phyloP scores from a whole-genome alignment of 768 basidiomycete species.

The Clitopilus hobsonii region DNA sequence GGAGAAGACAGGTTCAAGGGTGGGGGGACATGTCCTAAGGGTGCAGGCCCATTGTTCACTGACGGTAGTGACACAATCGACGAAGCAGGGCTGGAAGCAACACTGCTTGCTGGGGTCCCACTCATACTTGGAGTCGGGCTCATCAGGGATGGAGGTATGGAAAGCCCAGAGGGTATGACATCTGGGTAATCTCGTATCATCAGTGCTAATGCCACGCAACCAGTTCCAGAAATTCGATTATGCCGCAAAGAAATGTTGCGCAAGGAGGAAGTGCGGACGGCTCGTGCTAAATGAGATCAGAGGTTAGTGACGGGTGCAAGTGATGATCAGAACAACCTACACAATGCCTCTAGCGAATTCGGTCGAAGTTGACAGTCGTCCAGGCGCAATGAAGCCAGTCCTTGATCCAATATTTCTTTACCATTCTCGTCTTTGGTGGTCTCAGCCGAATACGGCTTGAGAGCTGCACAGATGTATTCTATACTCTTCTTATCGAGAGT shows the following conservation, averaged over 20 bases:
- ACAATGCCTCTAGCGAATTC: conserved; percentile 71
- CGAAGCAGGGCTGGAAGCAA: conserved; percentile 31
- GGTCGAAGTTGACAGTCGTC: conserved; percentile 83
- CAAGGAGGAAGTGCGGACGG: conserved; percentile 77
- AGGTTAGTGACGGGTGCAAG: not conserved
- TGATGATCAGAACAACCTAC: conserved; percentile 38
- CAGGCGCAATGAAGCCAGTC: conserved; percentile 74
- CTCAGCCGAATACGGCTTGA: conserved; percentile 26
- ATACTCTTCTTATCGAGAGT: conserved; percentile 77
- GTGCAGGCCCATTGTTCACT: not conserved
- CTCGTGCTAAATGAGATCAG: conserved; percentile 50
- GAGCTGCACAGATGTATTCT: conserved; percentile 73
- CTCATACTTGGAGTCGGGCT: conserved; percentile 7
- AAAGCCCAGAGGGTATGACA: conserved; percentile 38
- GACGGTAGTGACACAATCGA: conserved; percentile 26
- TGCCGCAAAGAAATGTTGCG: conserved; percentile 87
- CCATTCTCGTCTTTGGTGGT: conserved; percentile 12
- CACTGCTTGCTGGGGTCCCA: conserved; percentile 17
- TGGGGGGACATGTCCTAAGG: conserved; percentile 13
- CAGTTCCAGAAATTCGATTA: conserved; percentile 80
- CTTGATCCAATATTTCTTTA: conserved; percentile 31
- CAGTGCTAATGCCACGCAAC: conserved; percentile 87
- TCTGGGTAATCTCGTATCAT: conserved; percentile 98
- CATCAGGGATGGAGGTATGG: conserved; percentile 18
- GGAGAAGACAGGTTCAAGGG: conserved; percentile 10